phyloP scores from a whole-genome alignment of 2,329 filamentous ascomycete genomes.

The Cercospora sesami region DNA sequence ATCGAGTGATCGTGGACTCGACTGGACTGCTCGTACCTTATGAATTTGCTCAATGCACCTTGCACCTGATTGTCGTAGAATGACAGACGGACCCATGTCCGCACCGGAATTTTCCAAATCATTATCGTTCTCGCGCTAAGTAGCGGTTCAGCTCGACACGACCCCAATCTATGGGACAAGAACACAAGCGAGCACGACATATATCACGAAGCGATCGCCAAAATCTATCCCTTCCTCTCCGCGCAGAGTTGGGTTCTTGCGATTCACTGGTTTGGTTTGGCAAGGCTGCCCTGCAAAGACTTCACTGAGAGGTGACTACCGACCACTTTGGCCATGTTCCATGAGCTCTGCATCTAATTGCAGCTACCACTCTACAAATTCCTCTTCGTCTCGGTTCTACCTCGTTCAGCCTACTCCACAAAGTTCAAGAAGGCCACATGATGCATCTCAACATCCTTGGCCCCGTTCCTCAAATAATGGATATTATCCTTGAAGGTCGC shows the following conservation, averaged over 20 bases:
- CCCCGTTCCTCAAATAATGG: constrained; percentile 44
- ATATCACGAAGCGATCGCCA: neutral
- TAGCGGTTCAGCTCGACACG: neutral
- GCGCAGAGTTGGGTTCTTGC: neutral
- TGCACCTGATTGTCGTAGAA: neutral
- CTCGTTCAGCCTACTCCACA: constrained; percentile 13
- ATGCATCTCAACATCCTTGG: constrained; percentile 48
- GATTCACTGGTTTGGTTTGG: neutral
- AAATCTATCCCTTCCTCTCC: neutral
- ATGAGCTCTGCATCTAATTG: neutral
- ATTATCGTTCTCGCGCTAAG: neutral
- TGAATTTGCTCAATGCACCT: neutral
- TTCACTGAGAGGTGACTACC: neutral
- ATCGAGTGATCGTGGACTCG: neutral
- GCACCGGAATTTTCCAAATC: neutral
- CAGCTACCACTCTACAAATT: neutral
- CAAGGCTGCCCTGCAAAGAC: neutral
- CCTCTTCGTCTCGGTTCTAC: neutral
- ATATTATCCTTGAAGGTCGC: constrained; percentile 48
- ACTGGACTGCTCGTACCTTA: neutral
- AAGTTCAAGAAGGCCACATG: constrained; percentile 46
- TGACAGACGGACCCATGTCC: neutral
- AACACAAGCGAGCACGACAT: neutral
- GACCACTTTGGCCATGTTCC: neutral
- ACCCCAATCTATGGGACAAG: neutral